A percentile compares a stretch with the other conserved stretches of the same genome.
phyloP scores from a whole-genome alignment of 1,284 basidiomycete genomes.

The Lignosus rhinocerotis region DNA sequence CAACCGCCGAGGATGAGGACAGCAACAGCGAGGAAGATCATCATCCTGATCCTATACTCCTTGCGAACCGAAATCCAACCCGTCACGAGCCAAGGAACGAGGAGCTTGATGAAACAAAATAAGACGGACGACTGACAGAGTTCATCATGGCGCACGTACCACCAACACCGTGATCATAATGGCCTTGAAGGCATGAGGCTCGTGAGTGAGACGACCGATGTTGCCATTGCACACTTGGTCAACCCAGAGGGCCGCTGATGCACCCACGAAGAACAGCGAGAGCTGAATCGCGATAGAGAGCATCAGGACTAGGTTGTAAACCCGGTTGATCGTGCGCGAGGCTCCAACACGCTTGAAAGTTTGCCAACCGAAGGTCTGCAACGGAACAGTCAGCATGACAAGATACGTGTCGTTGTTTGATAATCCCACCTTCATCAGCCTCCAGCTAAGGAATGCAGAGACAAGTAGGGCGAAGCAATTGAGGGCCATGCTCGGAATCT shows the following conservation, averaged over 20 bases:
- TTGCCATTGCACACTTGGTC: constrained; percentile 71
- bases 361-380: constrained; percentile 76
- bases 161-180: constrained; percentile 56
- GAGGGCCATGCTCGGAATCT: constrained; percentile 64
- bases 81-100: constrained; percentile 67
- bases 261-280: constrained; percentile 73
- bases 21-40: constrained; percentile 62
- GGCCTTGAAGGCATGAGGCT: constrained; percentile 52
- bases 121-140: not conserved
- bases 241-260: constrained; percentile 71
- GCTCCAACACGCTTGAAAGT: constrained; percentile 84
- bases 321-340: constrained; percentile 67
- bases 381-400: not conserved
- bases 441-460: constrained; percentile 70
- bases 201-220: constrained; percentile 52
- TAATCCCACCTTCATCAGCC: constrained; percentile 60
- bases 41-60: constrained; percentile 60
- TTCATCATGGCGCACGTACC: constrained; percentile 42
- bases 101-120: constrained; percentile 42
- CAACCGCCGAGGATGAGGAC: constrained; percentile 63
- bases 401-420: not conserved
- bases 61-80: constrained; percentile 76
- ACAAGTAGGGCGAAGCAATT: constrained; percentile 61
- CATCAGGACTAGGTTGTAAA: constrained; percentile 71
- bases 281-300: constrained; percentile 76